These are phyloP conservation scores for Fusarium irregulare DNA, from an alignment of 2,329 filamentous ascomycete species.

Conservation along the genomic window DNA sequence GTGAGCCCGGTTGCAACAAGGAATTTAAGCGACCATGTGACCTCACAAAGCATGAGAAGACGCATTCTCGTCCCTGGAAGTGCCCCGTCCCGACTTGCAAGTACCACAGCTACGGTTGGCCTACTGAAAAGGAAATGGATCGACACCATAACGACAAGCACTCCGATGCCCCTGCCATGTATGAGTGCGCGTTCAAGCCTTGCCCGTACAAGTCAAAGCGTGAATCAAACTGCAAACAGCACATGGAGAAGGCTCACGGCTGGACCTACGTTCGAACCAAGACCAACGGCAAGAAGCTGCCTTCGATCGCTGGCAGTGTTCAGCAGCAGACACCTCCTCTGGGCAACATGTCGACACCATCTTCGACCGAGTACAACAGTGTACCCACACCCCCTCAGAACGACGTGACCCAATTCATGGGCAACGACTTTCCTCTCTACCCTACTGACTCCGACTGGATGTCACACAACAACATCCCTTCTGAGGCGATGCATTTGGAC, in stretches of 20 bases:
- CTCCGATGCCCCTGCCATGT: conserved; percentile 81
- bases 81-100: conserved; percentile 86
- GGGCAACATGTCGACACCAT: conserved; percentile 71
- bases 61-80: conserved; percentile 96
- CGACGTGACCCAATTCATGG: conserved; percentile 47
- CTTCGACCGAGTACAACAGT: conserved; percentile 62
- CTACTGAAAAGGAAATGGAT: conserved; percentile 97
- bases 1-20: conserved; percentile 81
- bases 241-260: conserved; percentile 97
- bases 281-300: conserved; percentile 79
- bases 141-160: conserved; percentile 98
- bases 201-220: conserved; percentile 96
- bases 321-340: conserved; percentile 68
- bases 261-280: conserved; percentile 94
- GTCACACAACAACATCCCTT: conserved; percentile 48
- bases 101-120: conserved; percentile 90
- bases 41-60: conserved; percentile 98
- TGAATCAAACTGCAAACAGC: conserved; percentile 96
- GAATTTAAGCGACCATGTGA: conserved; percentile 98
- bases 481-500: conserved; percentile 55
- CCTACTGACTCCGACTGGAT: conserved; percentile 60
- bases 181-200: conserved; percentile 82
- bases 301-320: conserved; percentile 59
- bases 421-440: conserved; percentile 63
- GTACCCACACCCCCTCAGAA: conserved; percentile 70